Percentiles rank a stretch among this genome's conserved stretches.
These are phyloP conservation scores for Leishmania braziliensis DNA, from an alignment of 208 protist genomes.

Conservation along the genomic window DNA sequence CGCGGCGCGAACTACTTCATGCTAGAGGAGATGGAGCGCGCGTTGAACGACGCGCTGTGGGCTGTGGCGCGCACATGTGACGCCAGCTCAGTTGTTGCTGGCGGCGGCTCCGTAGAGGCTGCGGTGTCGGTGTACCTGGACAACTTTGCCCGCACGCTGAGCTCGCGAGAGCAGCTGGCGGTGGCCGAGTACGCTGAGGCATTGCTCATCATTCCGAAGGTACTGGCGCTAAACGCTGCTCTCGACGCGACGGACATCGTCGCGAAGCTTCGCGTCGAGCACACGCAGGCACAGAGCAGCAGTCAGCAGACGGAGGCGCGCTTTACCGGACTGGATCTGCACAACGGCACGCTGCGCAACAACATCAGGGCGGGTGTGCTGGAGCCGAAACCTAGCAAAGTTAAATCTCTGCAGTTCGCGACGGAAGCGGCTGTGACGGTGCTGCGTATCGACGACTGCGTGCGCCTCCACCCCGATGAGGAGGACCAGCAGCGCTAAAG, in stretches of 20 bases:
- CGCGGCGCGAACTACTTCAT: conserved; percentile 98
- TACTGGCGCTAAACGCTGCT: conserved; percentile 98
- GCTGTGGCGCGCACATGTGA: conserved; percentile 98
- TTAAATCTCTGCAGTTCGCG: conserved; percentile 99
- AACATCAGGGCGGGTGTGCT: conserved; percentile 98
- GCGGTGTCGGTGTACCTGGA: conserved; percentile 99
- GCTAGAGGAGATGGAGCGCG: conserved; percentile 98
- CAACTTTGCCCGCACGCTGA: conserved; percentile 96
- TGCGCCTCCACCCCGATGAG: conserved; percentile 95
- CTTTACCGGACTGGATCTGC: conserved; percentile 95
- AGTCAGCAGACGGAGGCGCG: conserved; percentile 44
- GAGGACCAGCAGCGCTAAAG: conserved; percentile 42
- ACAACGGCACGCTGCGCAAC: conserved; percentile 95
- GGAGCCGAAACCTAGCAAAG: conserved; percentile 99
- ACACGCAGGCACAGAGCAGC: conserved; percentile 84
- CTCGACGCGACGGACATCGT: conserved; percentile 99
- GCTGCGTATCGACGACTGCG: conserved; percentile 99
- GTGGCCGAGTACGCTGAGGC: conserved; percentile 98
- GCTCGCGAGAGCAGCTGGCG: conserved; percentile 98
- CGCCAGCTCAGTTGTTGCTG: conserved; percentile 96
- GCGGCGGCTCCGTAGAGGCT: conserved; percentile 98
- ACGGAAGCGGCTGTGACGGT: conserved; percentile 99
- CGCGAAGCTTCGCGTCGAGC: conserved; percentile 96
- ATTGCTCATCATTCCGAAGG: conserved; percentile 99
- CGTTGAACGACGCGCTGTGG: conserved; percentile 99